phyloP scores from a whole-genome alignment of 306 rosid species.

The Astragalus membranaceus region DNA sequence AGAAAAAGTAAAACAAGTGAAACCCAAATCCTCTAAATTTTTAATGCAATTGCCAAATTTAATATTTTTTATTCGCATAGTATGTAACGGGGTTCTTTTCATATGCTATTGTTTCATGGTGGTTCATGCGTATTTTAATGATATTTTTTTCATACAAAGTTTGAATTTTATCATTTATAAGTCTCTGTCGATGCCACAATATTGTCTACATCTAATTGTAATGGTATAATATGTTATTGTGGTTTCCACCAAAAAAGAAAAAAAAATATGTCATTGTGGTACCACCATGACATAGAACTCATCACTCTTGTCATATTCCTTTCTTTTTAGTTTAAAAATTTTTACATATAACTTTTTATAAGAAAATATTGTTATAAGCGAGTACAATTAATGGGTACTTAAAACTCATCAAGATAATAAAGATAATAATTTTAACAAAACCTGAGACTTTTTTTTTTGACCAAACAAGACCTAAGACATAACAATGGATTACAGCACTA shows the following conservation, averaged over 20 bases:
- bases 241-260: too few relatives aligned
- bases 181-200: conserved; percentile 1
- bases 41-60: background rate
- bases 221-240: background rate
- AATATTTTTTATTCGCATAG: too few relatives aligned
- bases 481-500: too few relatives aligned
- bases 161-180: background rate
- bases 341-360: too few relatives aligned
- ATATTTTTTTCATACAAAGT: background rate
- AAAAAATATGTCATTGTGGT: background rate
- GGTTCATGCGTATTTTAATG: background rate
- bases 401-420: too few relatives aligned
- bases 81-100: background rate
- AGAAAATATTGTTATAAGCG: too few relatives aligned
- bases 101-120: background rate
- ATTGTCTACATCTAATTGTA: background rate
- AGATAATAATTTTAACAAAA: too few relatives aligned
- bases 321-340: too few relatives aligned
- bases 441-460: too few relatives aligned
- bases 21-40: background rate
- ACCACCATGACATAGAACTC: background rate
- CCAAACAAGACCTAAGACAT: too few relatives aligned
- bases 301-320: background rate
- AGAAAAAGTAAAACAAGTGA: background rate
- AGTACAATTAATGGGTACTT: too few relatives aligned